Conservation (phyloP, 2,329 filamentous ascomycete species). For the Gnomoniopsis sp. region DNA sequence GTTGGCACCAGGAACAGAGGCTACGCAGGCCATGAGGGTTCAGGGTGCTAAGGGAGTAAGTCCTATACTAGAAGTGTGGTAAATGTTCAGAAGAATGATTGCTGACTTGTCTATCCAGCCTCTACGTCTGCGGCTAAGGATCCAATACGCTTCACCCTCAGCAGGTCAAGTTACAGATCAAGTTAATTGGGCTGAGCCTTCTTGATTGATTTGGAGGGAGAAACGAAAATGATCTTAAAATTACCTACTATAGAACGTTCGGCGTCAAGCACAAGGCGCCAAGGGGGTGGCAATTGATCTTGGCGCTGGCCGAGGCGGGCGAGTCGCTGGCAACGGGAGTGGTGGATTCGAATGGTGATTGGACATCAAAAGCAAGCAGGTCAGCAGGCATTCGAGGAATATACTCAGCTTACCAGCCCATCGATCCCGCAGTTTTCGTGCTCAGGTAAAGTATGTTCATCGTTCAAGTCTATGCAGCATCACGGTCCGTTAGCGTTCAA, state of each 20-base stretch:
- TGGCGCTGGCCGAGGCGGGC: not conserved
- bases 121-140: slow-evolving; percentile 79
- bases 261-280: not conserved
- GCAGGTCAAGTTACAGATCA: slow-evolving; percentile 77
- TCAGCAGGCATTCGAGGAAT: slow-evolving; percentile 7
- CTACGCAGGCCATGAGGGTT: slow-evolving; percentile 87
- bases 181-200: slow-evolving; percentile 92
- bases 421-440: not conserved
- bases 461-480: not conserved
- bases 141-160: slow-evolving; percentile 72
- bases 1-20: slow-evolving; percentile 73
- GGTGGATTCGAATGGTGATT: not conserved
- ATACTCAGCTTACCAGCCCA: not conserved
- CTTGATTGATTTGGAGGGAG: slow-evolving; percentile 23
- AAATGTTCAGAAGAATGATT: not conserved
- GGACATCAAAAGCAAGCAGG: slow-evolving; percentile 9
- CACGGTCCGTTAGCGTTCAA: not conserved
- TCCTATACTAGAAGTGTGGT: slow-evolving; percentile 29
- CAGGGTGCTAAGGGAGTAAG: slow-evolving; percentile 84
- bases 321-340: not conserved
- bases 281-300: not conserved
- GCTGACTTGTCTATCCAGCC: slow-evolving; percentile 49
- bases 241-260: slow-evolving; percentile 3
- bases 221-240: not conserved
- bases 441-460: not conserved